Conservation (phyloP, 75 land plant species). For the Ceratopteris richardii region DNA sequence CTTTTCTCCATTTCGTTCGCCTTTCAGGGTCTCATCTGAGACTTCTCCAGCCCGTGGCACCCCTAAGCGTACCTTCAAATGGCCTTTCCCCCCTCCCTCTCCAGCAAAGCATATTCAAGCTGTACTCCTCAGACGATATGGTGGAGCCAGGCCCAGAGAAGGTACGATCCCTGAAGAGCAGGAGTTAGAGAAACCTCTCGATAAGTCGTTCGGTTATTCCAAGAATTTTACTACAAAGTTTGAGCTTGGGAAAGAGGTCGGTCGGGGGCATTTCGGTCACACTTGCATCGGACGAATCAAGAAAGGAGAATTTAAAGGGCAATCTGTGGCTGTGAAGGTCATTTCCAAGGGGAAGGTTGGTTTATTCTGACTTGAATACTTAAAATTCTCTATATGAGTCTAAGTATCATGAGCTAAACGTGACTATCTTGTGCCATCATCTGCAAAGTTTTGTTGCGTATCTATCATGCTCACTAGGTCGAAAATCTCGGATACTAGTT, state of each 20-base stretch:
- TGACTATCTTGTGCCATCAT: no score
- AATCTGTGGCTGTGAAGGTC: conserved; percentile 77
- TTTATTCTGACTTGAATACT: neutral
- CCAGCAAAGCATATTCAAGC: no score
- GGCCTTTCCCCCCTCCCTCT: conserved; percentile 93
- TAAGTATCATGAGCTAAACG: no score
- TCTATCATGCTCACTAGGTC: no score
- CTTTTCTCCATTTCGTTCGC: conserved; percentile 1
- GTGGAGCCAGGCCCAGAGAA: conserved; percentile 71
- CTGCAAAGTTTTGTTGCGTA: no score
- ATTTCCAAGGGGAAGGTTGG: conserved; percentile 76
- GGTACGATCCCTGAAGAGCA: conserved; percentile 44
- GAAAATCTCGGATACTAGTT: no score
- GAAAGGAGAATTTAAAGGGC: conserved; percentile 73
- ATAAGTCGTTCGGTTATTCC: conserved; percentile 68
- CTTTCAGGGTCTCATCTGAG: neutral
- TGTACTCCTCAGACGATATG: conserved; percentile 61
- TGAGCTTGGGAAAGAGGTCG: conserved; percentile 81
- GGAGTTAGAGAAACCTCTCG: conserved; percentile 40
- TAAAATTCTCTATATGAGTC: no score
- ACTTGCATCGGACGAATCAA: conserved; percentile 60
- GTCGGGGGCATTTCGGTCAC: conserved; percentile 88
- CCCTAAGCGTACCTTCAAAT: conserved; percentile 45
- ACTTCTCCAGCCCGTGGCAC: conserved; percentile 8
- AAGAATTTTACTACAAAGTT: conserved; percentile 60